Conservation (phyloP, 2,329 filamentous ascomycete genomes). For the Penicillium sp. region DNA sequence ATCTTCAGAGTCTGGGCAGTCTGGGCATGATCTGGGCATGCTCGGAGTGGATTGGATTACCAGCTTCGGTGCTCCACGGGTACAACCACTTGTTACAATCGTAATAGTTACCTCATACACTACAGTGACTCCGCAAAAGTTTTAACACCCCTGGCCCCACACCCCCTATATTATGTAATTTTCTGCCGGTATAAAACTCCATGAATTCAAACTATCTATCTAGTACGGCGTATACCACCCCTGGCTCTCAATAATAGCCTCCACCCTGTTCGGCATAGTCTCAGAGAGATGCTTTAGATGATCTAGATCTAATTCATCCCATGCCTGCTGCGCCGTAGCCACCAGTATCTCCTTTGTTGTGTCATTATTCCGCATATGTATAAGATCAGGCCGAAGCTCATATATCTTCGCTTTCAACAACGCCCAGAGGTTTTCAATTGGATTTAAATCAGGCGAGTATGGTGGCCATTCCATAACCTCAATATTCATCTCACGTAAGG, state of each 20-base stretch:
- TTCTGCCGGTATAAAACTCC: too few relatives aligned
- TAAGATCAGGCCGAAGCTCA: not conserved
- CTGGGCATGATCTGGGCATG: not conserved
- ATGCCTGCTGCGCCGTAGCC: too few relatives aligned
- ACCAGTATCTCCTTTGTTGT: too few relatives aligned
- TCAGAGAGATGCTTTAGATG: too few relatives aligned
- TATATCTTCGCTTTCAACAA: conserved; percentile 15
- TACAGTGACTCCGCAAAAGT: too few relatives aligned
- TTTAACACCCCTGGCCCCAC: too few relatives aligned
- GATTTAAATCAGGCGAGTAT: conserved; percentile 18
- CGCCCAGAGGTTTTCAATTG: conserved; percentile 20
- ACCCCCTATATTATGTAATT: too few relatives aligned
- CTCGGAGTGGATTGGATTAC: not conserved
- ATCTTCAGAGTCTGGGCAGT: not conserved
- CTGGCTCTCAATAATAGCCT: too few relatives aligned
- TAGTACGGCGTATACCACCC: too few relatives aligned
- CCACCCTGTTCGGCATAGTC: too few relatives aligned
- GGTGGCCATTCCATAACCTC: conserved; percentile 17
- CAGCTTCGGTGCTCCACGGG: not conserved
- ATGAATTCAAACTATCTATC: too few relatives aligned
- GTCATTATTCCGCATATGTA: not conserved
- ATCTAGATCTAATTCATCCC: too few relatives aligned
- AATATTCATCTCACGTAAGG: conserved; percentile 8
- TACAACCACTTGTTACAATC: not conserved
- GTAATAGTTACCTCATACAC: not conserved